phyloP scores from a whole-genome alignment of 371 early-diverging fungal species.

The Synchytrium microbalum region DNA sequence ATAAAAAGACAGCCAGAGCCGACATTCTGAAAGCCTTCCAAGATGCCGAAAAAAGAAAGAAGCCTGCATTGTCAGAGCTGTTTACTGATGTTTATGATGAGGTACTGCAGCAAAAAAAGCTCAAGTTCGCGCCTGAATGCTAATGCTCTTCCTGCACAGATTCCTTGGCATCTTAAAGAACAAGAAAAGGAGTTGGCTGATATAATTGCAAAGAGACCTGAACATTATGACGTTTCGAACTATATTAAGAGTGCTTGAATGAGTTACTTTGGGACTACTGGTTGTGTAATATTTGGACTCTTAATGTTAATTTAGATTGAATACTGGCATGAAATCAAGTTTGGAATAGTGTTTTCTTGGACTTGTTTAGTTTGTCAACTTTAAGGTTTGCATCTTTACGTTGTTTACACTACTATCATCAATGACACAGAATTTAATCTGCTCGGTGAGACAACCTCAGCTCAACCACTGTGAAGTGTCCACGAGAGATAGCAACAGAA shows the following conservation, averaged over 20 bases:
- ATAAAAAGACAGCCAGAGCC: constrained; percentile 43
- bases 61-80: constrained; percentile 72
- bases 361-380: too few species aligned
- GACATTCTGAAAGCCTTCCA: constrained; percentile 70
- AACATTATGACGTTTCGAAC: constrained; percentile 56
- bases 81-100: constrained; percentile 91
- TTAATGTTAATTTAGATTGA: too few species aligned
- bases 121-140: not conserved
- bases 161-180: constrained; percentile 62
- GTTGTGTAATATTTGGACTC: too few species aligned
- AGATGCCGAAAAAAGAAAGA: constrained; percentile 78
- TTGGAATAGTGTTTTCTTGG: too few species aligned
- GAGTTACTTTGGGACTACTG: too few species aligned
- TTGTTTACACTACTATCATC: too few species aligned
- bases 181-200: constrained; percentile 73
- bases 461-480: too few species aligned
- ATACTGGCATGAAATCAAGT: too few species aligned
- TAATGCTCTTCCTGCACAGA: constrained; percentile 13
- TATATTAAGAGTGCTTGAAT: not conserved
- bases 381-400: too few species aligned
- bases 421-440: too few species aligned
- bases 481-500: too few species aligned
- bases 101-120: constrained; percentile 10
- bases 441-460: too few species aligned
- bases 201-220: constrained; percentile 77